Evolutionary conservation across 129 eudicot genomes (phyloP).

Genomic region (Oenanthe sinensis): DNA sequence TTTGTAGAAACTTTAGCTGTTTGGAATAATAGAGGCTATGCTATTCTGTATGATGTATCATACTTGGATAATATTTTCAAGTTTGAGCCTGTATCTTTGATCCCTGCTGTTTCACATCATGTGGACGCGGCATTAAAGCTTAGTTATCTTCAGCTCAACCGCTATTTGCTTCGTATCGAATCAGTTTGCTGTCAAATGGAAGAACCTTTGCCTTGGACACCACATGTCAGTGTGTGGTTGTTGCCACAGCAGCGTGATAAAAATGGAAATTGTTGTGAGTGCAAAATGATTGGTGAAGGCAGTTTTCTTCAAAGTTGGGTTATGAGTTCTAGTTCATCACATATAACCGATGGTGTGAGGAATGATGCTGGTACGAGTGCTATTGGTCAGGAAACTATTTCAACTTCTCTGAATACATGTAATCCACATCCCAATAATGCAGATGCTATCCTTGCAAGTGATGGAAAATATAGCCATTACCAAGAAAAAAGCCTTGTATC

Average conservation of each 20-base stretch:
- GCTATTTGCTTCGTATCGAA: constrained; percentile 55
- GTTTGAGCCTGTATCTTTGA: constrained; percentile 26
- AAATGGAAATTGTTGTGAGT: constrained; percentile 23
- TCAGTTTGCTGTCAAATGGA: constrained; percentile 44
- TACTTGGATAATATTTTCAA: constrained; percentile 49
- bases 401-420: constrained; percentile 5
- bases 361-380: neutral
- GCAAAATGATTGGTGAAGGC: constrained; percentile 49
- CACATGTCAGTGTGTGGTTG: constrained; percentile 62
- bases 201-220: constrained; percentile 64
- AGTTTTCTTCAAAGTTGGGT: constrained; percentile 47
- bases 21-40: constrained; percentile 72
- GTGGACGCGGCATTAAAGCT: constrained; percentile 37
- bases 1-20: constrained; percentile 46
- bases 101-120: constrained; percentile 56
- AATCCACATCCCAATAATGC: neutral
- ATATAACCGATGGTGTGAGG: constrained; percentile 8
- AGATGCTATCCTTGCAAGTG: constrained; percentile 13
- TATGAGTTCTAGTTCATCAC: constrained; percentile 13
- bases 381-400: neutral
- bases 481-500: constrained; percentile 42
- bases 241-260: constrained; percentile 26
- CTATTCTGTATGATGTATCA: constrained; percentile 47
- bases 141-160: constrained; percentile 39
- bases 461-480: constrained; percentile 13